Base-by-base conservation (phyloP, 495 filamentous ascomycete genomes). In the Wilcoxina mikolae region DNA sequence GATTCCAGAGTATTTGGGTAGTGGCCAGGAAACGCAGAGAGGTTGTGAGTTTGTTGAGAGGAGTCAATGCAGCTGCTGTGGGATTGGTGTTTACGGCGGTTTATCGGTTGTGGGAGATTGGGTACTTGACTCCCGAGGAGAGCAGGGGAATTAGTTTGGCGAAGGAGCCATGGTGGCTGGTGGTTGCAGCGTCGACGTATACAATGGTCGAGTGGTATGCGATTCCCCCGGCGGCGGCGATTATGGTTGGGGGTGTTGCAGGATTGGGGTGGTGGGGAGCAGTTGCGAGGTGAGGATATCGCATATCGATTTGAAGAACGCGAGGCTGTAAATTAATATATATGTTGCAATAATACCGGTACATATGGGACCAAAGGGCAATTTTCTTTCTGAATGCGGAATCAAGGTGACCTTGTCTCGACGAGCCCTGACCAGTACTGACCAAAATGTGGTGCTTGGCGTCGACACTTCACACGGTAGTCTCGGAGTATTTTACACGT, bases 21-120 rank as follows among this genome's bases (percentile, higher is more conserved):
- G 73, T 73, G 3, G 56, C 85, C 25, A 68, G 83, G 3, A 71
- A 63, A 12, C 68, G 68, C 48, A 69, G 71, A 7, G 76, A 69
- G 64, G 76, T 88, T 10, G 71, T 73, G 47, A 70, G 75, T 11
- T 64, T 76, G 11, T 59, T 90, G 51, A 64, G 83, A 11, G 85
- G 86, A 0, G 66, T 88, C 7, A 88, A 88, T 66, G 85, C 86
- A 0, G 73, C 77, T 0, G 86, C 85, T 0, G 81, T 89, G 0
- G 85, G 86, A 0, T 57, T 90, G 56, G 82, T 90, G 3, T 93
- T 83, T 58, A 87, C 85, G 15, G 85, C 86, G 17, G 85, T 93
- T n/a, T 90, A 93, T 58, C 71, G 83, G 27, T 73, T 93, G 22
- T 89, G 83, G 79, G 71, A 82, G 68, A 83, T 87, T 57, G 86